phyloP scores from a whole-genome alignment of 1,284 basidiomycete genomes.

The Volvariella surrecta region DNA sequence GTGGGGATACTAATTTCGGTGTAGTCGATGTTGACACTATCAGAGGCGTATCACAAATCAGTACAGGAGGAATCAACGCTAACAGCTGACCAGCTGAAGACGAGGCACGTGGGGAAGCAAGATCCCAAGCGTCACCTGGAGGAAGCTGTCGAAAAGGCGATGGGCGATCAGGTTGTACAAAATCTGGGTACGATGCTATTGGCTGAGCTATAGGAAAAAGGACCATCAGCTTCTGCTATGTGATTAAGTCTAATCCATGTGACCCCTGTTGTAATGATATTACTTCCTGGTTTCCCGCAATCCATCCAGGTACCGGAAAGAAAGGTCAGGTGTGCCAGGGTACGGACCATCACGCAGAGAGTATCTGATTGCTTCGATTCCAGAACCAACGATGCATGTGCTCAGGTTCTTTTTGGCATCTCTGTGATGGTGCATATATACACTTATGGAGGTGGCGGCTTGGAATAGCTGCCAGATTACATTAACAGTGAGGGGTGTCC shows the following conservation, averaged over 20 bases:
- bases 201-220: conserved; percentile 58
- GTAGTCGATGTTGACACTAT: conserved; percentile 87
- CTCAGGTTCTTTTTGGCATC: no score
- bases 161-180: conserved; percentile 94
- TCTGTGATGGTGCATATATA: no score
- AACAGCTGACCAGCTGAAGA: conserved; percentile 86
- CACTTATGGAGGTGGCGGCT: no score
- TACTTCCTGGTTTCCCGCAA: not conserved
- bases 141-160: conserved; percentile 93
- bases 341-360: not conserved
- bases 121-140: conserved; percentile 96
- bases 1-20: conserved; percentile 5
- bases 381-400: no score
- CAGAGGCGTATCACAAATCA: conserved; percentile 91
- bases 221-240: not conserved
- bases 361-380: no score
- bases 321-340: not conserved
- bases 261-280: conserved; percentile 4
- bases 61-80: conserved; percentile 94
- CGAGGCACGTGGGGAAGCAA: conserved; percentile 94
- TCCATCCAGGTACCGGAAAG: no score
- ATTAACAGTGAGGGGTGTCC: no score
- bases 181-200: conserved; percentile 88
- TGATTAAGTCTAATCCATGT: conserved; percentile 3
- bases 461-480: no score